A percentile compares a stretch with the other conserved stretches of the same genome.
Evolutionary conservation across 139 green algal genomes (phyloP).

Genomic region (Chlorella sp.): DNA sequence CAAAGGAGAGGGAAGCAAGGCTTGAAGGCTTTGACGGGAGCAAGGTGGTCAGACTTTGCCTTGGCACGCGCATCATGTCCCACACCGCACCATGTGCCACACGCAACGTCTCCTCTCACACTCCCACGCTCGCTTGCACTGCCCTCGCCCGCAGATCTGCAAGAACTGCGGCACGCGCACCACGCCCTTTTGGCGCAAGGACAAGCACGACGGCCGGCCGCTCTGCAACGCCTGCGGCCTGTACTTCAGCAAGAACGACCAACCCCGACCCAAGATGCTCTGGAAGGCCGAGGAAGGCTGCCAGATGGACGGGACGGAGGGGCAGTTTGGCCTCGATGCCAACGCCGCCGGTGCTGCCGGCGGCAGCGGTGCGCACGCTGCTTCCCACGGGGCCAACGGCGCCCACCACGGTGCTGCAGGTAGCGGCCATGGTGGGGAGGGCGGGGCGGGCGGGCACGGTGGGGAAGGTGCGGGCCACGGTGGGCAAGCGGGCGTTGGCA

Average conservation of each 20-base stretch:
- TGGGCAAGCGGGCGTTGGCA: background rate
- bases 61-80: too few relatives aligned
- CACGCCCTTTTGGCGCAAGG: conserved; percentile 95
- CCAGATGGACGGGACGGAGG: background rate
- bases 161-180: conserved; percentile 82
- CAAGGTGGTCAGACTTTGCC: too few relatives aligned
- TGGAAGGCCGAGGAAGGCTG: conserved; percentile 4
- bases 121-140: too few relatives aligned
- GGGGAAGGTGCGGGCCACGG: too few relatives aligned
- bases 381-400: background rate
- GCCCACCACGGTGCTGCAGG: background rate
- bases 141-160: conserved; percentile 77
- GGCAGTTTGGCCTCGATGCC: background rate
- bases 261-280: conserved; percentile 54
- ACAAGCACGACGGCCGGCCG: conserved; percentile 72
- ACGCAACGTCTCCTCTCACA: too few relatives aligned
- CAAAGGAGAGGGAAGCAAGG: too few relatives aligned
- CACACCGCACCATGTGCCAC: too few relatives aligned
- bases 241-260: conserved; percentile 93
- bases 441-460: background rate
- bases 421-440: too few relatives aligned
- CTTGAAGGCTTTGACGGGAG: too few relatives aligned
- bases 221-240: conserved; percentile 96
- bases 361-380: too few relatives aligned
- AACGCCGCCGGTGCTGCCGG: too few relatives aligned